Evolutionary conservation across 306 rosid genomes (phyloP), one percentile per base, ranked within the genome.

Genomic region (Acacia crassicarpa): DNA sequence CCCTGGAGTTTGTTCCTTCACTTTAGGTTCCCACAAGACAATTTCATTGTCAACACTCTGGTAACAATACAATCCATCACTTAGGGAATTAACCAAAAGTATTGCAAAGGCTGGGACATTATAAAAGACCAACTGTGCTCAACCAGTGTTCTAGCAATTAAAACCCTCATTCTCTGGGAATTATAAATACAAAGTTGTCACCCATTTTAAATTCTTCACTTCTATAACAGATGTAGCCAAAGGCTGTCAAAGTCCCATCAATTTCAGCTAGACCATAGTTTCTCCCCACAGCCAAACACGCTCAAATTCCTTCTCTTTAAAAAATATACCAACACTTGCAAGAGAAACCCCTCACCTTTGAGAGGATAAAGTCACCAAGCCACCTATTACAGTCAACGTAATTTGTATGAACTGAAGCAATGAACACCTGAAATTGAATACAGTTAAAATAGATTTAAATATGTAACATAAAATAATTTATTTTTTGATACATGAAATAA

Each of bases 331-430:
- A 70, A 79, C 66, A 22, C 67, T 45, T 85, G 72, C 58, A 80
- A 44, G 72, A 78, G 80, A 30, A 69, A 76, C 14, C 33, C 65
- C 85, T 91, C 86, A 95, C 99, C 98, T 95, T 95, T 62, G 99
- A 95, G 74, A 95, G 97, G 61, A 95, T 84, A 82, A 91, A 93
- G 83, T 95, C 99, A 56, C 99, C 99, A 22, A 95, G 93, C 99
- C 99, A 95, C 83, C 99, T 92, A 88, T 80, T 95, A 82, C 99
- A 95, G 94, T 95, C 99, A 49, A 95, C 99, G 41, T 95, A 95
- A 84, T 95, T 95, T 19, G 94, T 77, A 90, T 95, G 99, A 72
- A 95, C 89, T 3, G 94, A 84, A 45, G 94, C 96, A 80, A 80
- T 89, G 82, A 93, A 89, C 72, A 93, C 91, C 98, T 93, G 94